phyloP scores from a whole-genome alignment of 2,329 filamentous ascomycete species.

The Phyllosticta citrichinensis region DNA sequence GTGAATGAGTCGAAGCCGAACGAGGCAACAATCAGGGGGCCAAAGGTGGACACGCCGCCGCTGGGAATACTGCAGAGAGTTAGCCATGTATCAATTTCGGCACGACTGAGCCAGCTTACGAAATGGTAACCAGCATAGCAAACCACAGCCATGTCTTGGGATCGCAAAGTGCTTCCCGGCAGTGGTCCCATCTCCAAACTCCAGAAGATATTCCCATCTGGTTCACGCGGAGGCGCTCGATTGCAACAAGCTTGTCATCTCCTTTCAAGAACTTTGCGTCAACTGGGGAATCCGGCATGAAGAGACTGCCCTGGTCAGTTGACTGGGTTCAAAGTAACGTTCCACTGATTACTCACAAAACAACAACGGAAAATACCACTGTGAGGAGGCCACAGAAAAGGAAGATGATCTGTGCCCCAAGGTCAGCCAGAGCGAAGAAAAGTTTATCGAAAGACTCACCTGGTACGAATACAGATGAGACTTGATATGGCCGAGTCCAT shows the following conservation, averaged over 20 bases:
- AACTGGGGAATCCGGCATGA: slow-evolving; percentile 56
- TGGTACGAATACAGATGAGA: slow-evolving; percentile 32
- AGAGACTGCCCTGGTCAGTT: slow-evolving; percentile 19
- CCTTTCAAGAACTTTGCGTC: slow-evolving; percentile 48
- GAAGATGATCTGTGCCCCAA: slow-evolving; percentile 21
- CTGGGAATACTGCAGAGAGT: slow-evolving; percentile 37
- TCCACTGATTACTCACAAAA: slow-evolving; percentile 28
- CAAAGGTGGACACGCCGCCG: slow-evolving; percentile 50
- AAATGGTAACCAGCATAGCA: slow-evolving; percentile 38
- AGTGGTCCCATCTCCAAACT: slow-evolving; percentile 43
- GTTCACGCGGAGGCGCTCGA: slow-evolving; percentile 42
- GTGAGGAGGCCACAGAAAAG: slow-evolving; percentile 35
- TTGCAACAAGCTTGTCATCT: slow-evolving; percentile 47
- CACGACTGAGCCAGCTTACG: slow-evolving; percentile 27
- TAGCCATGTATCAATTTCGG: not conserved
- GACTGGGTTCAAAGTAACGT: not conserved
- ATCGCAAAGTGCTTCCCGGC: slow-evolving; percentile 45
- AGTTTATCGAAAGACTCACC: not conserved
- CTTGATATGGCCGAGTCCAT: slow-evolving; percentile 49
- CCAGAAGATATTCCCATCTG: slow-evolving; percentile 32
- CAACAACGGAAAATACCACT: slow-evolving; percentile 39
- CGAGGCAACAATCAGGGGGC: slow-evolving; percentile 46
- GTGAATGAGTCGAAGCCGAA: slow-evolving; percentile 48
- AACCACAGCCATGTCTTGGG: slow-evolving; percentile 54
- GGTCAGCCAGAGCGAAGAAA: too few species aligned